Conservation (phyloP, 2,329 filamentous ascomycete genomes). For the Diplodia seriata region DNA sequence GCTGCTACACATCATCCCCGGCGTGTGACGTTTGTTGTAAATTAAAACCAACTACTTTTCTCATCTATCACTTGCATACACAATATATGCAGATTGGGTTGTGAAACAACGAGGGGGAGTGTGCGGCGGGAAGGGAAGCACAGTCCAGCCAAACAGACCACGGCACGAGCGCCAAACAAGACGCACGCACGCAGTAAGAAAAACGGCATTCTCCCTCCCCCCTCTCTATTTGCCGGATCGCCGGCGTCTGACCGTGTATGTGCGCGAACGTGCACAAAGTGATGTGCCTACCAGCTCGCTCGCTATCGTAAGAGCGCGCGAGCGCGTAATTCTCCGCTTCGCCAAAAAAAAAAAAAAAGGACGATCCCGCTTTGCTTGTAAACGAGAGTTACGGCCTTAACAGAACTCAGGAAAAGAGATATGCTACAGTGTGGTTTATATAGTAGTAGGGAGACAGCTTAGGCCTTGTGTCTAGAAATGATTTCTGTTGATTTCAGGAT, state of each 20-base stretch:
- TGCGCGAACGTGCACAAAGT: neutral
- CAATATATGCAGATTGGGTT: neutral
- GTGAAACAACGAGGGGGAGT: neutral
- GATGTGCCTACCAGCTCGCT: neutral
- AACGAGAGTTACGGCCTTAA: neutral
- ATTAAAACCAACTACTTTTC: neutral
- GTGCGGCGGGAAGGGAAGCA: neutral
- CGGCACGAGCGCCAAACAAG: neutral
- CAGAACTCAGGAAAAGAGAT: neutral
- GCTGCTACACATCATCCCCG: neutral
- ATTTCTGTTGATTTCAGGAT: too few relatives aligned
- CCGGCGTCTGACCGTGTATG: neutral
- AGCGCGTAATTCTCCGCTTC: neutral
- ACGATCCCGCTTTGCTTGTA: neutral
- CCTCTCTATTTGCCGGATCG: neutral
- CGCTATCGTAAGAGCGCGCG: neutral
- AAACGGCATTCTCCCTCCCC: neutral
- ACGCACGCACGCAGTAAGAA: neutral
- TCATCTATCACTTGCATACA: neutral
- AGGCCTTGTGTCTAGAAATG: too few relatives aligned
- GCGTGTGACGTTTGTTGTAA: neutral
- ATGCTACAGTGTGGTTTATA: neutral
- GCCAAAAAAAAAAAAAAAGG: neutral
- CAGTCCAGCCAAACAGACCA: neutral
- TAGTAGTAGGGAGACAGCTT: neutral